phyloP scores from a whole-genome alignment of 257 asterid species.

The Nicotiana paniculata region DNA sequence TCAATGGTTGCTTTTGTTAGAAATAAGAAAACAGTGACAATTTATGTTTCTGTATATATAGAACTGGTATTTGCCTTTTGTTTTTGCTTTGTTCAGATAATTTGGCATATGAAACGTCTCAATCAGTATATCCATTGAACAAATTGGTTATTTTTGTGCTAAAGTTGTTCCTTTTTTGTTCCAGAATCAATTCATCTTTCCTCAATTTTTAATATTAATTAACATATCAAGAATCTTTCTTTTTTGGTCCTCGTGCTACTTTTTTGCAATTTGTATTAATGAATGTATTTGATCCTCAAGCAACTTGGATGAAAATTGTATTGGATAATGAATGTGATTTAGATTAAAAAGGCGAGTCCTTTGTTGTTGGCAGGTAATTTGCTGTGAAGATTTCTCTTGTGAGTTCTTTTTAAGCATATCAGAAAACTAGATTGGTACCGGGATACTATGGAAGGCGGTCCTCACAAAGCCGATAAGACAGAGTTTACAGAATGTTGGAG shows the following conservation, averaged over 20 bases:
- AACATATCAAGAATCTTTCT: background rate
- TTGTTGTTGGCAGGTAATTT: background rate
- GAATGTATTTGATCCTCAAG: background rate
- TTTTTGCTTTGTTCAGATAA: background rate
- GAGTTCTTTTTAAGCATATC: background rate
- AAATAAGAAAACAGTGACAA: background rate
- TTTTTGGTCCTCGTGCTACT: background rate
- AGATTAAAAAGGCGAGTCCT: background rate
- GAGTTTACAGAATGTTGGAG: constrained; percentile 72
- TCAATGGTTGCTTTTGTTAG: background rate
- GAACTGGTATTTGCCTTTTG: background rate
- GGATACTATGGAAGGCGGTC: constrained; percentile 52
- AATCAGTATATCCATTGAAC: background rate
- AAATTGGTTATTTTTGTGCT: background rate
- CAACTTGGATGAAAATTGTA: background rate
- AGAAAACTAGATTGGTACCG: background rate
- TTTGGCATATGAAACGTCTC: background rate
- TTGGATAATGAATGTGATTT: background rate
- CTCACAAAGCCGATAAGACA: constrained; percentile 43
- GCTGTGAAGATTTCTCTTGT: background rate
- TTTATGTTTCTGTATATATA: background rate
- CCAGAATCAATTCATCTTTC: background rate
- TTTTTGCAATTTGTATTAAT: background rate
- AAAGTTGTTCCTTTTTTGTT: background rate
- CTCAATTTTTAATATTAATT: background rate